Base-by-base conservation (phyloP, 2,329 filamentous ascomycete species). In the Pseudogymnoascus sp. region DNA sequence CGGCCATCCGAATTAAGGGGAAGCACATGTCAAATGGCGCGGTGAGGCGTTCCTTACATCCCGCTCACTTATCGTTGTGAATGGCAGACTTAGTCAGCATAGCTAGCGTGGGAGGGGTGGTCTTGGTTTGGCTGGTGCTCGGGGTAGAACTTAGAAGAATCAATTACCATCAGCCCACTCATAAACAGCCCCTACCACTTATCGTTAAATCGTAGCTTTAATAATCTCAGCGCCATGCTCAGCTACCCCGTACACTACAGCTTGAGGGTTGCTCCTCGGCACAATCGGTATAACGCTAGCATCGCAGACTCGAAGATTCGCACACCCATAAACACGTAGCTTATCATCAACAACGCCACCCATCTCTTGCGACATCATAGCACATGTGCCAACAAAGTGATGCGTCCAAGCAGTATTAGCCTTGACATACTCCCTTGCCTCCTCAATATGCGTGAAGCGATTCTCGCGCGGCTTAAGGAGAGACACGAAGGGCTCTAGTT, bases 291-390 rank as follows among this genome's bases (percentile, higher is more conserved):
- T 23, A n/a, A 63, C 29, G 56, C 44, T 38, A 60, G 62, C 62
- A 61, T 63, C 62, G 11, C 60, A 37, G 15, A 63, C 62, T 26
- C 62, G 31, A 33, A 63, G 31, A 21, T 63, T 63, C 9, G 21
- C 29, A 61, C 56, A 44, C 17, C 74, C 74, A 63, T 75, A 73
- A 15, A 77, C 76, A 59, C 66, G 64, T 60, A 76, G 69, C 13
- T 68, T 68, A n/a, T 70, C 65, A 65, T 74, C 69, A 11, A 77
- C 74, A 17, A 77, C 75, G 21, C 75, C 74, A 26, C 75, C 74
- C 63, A 72, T 68, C 61, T 73, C 71, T 29, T 65, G 40, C 10
- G 63, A 64, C 59, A 69, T 59, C 68, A 70, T 69, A 1, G 67
- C 63, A 53, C 61, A 62, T 23, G 64, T 65, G 35, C 17, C 31